These are phyloP conservation scores for Naganishia liquefaciens DNA, from an alignment of 1,284 basidiomycete genomes.

Conservation along the genomic window DNA sequence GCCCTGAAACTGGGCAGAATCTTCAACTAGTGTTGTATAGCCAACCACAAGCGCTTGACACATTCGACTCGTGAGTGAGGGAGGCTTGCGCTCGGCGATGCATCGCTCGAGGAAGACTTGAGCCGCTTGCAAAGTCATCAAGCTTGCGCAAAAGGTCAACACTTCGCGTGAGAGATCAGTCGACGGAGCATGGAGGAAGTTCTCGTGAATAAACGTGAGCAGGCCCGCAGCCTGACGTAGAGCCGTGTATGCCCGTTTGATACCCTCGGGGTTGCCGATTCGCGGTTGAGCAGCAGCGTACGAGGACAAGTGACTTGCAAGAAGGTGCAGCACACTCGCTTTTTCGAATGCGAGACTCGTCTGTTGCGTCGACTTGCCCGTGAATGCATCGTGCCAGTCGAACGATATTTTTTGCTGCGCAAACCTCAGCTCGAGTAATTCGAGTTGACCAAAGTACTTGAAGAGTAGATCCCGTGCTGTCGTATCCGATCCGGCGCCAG, in stretches of 20 bases:
- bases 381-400: constrained; percentile 88
- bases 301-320: constrained; percentile 87
- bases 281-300: constrained; percentile 75
- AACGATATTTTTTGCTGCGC: constrained; percentile 95
- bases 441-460: constrained; percentile 99
- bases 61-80: constrained; percentile 77
- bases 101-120: constrained; percentile 97
- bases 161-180: constrained; percentile 93
- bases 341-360: constrained; percentile 98
- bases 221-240: constrained; percentile 92
- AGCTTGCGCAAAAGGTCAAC: constrained; percentile 81
- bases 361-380: constrained; percentile 86
- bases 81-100: constrained; percentile 82
- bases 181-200: constrained; percentile 97
- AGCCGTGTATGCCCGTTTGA: constrained; percentile 92
- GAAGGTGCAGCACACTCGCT: constrained; percentile 95
- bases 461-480: constrained; percentile 87
- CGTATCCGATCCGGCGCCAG: constrained; percentile 88
- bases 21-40: constrained; percentile 78
- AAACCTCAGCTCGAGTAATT: constrained; percentile 94
- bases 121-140: constrained; percentile 89
- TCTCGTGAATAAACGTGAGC: constrained; percentile 98
- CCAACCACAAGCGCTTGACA: constrained; percentile 78
- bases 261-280: constrained; percentile 70
- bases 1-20: constrained; percentile 92